Base-by-base conservation (phyloP, 2,329 filamentous ascomycete species). In the Sporothrix mexicana region DNA sequence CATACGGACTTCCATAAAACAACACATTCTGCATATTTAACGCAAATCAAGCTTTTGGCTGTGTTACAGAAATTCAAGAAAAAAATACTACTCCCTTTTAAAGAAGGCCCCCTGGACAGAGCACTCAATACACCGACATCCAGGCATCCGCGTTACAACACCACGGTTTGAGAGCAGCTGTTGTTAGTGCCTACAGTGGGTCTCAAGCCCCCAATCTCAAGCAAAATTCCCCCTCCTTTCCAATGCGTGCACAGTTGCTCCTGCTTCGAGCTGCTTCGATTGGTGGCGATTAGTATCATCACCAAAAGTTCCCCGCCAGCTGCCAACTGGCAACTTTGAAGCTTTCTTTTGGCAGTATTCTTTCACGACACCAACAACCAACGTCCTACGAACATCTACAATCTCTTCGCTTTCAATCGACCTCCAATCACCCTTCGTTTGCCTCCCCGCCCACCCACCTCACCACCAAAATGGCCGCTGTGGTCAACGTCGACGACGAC, bases 401-500 rank as follows among this genome's bases (percentile, higher is more conserved):
- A 17, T 25, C 23, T 25, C 5, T 20, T 67, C 10, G 20, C 17
- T 15, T 45, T 43, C 20, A n/a, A 62, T n/a, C 17, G 15, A 59
- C 23, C 23, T 59, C 57, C n/a, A n/a, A 36, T 5, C 30, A 43
- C 36, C 61, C 41, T 41, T 25, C 30, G 53, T 41, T 36, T 10
- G 36, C 12, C 13, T 17, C 15, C 45, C 9, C 36, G 15, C 23
- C 10, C 25, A 41, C 12, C 67, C 23, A 49, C 57, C 4, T 6
- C 57, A 15, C 20, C 70, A 15, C 10, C 45, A 77, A 71, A 70
- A 83, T 84, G 71, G 71, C 80, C 70, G 83, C 86, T 68, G 77
- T 87, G 66, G 79, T 87, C 68, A 83, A 84, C 77, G 77, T 66
- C 41, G 91, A 93, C 83, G 91, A 93, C 83, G 74, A 75, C 49